Evolutionary conservation across 2,329 filamentous ascomycete genomes (phyloP), one percentile per base, ranked within the genome.

Genomic region (Didymella lethalis): DNA sequence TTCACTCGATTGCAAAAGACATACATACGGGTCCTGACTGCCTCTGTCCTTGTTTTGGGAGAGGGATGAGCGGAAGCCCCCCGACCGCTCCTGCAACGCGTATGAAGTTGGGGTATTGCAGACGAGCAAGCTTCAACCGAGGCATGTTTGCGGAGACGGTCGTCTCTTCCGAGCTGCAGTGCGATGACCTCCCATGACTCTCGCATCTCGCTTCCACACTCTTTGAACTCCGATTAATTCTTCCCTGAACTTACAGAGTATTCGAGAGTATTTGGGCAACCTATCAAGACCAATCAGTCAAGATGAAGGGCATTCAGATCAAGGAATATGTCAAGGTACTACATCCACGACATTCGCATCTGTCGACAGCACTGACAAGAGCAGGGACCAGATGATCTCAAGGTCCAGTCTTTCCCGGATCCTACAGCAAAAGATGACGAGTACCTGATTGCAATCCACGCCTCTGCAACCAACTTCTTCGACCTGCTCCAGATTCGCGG

Each of bases 401-500:
- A 82, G 62, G 90, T 96, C 65, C 84, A 86, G 18, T 83, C 86
- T 23, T 85, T 97, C 14, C 88, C 92, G 18, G 91, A 93, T 53
- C 93, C 92, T 0, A 80, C 81, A 1, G 91, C 93, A 1, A 82
- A 84, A 8, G 78, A 87, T 31, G 82, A 90, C 72, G 87, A 97
- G 80, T 98, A 97, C 76, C 84, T 96, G 64, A 90, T 98, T 75
- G 86, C 88, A 72, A 90, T 98, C 70, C 91, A 92, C 78, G 92
- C 94, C 46, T 86, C 90, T 0, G 94, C 92, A 20, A 91, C 92
- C 71, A 98, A 98, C 81, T 98, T 98, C 85, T 98, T 97, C 82
- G 94, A 98, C 77, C 90, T 97, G 57, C 87, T 98, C 54, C 94
- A 98, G 75, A 92, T 97, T 73, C 90, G 92, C 73, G 94, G 94